Evolutionary conservation across 352 stramenopile species (phyloP), one percentile per base, ranked within the genome.

Genomic region (Pythium phragmiticola): DNA sequence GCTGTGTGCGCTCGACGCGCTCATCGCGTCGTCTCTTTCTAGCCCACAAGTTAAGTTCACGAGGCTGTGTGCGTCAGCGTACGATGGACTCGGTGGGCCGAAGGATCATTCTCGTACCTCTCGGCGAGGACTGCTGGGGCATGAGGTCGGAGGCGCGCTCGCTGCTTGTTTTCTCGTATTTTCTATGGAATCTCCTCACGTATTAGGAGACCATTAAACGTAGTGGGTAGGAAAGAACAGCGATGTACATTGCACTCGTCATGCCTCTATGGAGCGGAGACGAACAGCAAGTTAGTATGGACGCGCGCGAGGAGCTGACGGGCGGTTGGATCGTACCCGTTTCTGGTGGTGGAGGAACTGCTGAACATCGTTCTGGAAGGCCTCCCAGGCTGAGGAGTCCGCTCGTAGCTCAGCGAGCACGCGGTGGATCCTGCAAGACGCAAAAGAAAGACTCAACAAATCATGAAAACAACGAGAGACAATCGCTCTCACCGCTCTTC

Each of bases 11-110:
- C 36, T 78, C 68, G 62, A 83, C 73, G 57, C 77, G 73, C 21
- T 84, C 73, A 21, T 81, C 73, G 50, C 73, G 52, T 74, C 82
- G 75, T 73, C 78, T 86, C 72, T 88, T 89, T 67, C 82, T 90
- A 78, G 66, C 68, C 43, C 56, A 62, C 21, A 69, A 50, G 49
- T 30, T 2, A 6, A 37, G 5, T 37, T 37, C 51, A 53, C 21
- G 6, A 26, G 3, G 33, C 42, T 26, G 21, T 61, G 33, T 39
- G 50, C 17, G 37, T 58, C 13, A 57, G 14, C 42, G 23, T 26
- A 17, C 28, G 3, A 65, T 3, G 9, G 2, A 45, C n/a, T 11
- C 13, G 17, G 48, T 19, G 28, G 9, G 28, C 2, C 23, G 14
- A 39, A n/a, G 30, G 11, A n/a, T 43, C 5, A 17, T 14, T 45